Conservation (phyloP, 2,329 filamentous ascomycete species). For the Colletotrichum camelliae region DNA sequence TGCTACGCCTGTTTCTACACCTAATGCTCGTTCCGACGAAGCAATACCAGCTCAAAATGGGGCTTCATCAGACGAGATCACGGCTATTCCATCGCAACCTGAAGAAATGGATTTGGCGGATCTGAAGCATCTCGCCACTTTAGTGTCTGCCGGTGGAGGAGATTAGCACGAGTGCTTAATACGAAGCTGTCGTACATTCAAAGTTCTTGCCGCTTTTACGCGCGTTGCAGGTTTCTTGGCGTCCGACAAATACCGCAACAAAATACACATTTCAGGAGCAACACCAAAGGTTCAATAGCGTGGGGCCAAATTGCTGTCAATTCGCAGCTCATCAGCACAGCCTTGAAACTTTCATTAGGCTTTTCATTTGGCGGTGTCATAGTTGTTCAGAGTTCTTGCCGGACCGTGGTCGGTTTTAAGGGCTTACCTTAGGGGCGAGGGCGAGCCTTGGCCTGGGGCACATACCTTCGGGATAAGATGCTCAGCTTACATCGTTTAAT, state of each 20-base stretch:
- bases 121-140: not conserved
- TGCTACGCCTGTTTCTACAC: not conserved
- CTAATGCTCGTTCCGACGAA: not conserved
- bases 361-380: not conserved
- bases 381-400: not conserved
- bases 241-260: not conserved
- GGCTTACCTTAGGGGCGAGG: not conserved
- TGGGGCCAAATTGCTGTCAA: not conserved
- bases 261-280: not conserved
- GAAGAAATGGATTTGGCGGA: not conserved
- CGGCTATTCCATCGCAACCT: not conserved
- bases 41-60: not conserved
- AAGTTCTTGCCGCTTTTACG: not conserved
- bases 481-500: not conserved
- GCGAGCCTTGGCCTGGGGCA: not conserved
- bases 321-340: not conserved
- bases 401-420: not conserved
- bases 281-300: not conserved
- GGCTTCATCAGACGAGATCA: not conserved
- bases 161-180: not conserved
- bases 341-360: rapidly evolving
- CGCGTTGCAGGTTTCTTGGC: not conserved
- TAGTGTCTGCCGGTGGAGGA: not conserved
- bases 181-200: not conserved
- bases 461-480: not conserved